Conservation (phyloP, 1,284 basidiomycete genomes). For the Agroathelia rolfsii region DNA sequence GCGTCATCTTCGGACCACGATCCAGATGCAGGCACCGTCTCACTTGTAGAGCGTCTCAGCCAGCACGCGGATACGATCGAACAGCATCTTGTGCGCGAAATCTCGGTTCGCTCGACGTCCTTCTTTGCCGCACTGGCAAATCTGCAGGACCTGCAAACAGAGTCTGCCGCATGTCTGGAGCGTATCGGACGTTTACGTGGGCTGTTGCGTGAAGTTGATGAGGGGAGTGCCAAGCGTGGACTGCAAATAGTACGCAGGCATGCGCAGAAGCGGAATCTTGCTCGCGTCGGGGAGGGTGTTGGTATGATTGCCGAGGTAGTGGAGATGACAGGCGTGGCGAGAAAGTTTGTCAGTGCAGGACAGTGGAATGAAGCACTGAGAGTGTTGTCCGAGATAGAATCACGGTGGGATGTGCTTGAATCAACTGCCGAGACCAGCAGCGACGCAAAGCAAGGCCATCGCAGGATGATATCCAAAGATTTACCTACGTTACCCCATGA, state of each 20-base stretch:
- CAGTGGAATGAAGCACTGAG: slow-evolving; percentile 81
- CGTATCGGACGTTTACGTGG: slow-evolving; percentile 68
- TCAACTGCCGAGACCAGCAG: too few relatives aligned
- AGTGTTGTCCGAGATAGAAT: slow-evolving; percentile 66
- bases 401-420: slow-evolving; percentile 47
- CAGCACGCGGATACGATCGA: slow-evolving; percentile 93
- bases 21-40: too few relatives aligned
- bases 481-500: too few relatives aligned
- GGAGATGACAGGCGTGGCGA: slow-evolving; percentile 66
- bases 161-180: slow-evolving; percentile 75
- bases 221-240: slow-evolving; percentile 68
- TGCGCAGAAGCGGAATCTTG: slow-evolving; percentile 51
- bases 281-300: slow-evolving; percentile 51
- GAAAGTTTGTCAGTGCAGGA: slow-evolving; percentile 64
- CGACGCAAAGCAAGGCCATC: neutral
- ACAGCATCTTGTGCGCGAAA: slow-evolving; percentile 90
- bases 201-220: slow-evolving; percentile 71
- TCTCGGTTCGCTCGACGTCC: slow-evolving; percentile 80
- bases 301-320: slow-evolving; percentile 61
- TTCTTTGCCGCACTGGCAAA: slow-evolving; percentile 97
- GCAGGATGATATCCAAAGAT: slow-evolving; percentile 1
- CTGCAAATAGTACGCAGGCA: slow-evolving; percentile 65
- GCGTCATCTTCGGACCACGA: too few relatives aligned
- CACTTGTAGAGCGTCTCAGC: slow-evolving; percentile 85
- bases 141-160: slow-evolving; percentile 83